Base-by-base conservation (phyloP, 2,329 filamentous ascomycete genomes). In the Fusarium pseudograminearum region DNA sequence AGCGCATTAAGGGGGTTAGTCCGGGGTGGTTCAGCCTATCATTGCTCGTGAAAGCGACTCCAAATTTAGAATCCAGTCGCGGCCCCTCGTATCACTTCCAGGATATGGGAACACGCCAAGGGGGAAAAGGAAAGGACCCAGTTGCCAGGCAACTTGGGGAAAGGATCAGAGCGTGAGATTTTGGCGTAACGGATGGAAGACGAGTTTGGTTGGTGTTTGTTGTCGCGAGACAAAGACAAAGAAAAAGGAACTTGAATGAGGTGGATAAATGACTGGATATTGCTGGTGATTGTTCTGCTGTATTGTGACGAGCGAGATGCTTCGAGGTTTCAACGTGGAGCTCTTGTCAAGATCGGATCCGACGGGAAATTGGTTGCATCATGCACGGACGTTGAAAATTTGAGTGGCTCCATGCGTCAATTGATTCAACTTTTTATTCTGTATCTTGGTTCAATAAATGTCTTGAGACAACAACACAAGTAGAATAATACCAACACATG, bases 1-100 rank as follows among this genome's bases (percentile, higher is more conserved):
- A 31, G 53, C 54, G 54, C 58, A 66, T 67, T 56, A 70, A 56
- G 56, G 67, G 67, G 67, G 58, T 57, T 71, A 57, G 65, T 71
- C 67, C 63, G 67, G 67, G 63, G 67, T 16, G 30, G 18, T 14
- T 16, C 44, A 47, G 8, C 62, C 58, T 65, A 56, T 64, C 51
- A 63, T 22, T 28, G 46, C 14, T 24, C 28, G 16, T 38, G n/a
- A 36, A 20, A 56, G 33, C 33, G 22, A 22, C 41, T 42, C 67
- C 63, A 65, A 61, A 65, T 68, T 65, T 70, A 68, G 30, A 20
- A 50, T 24, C 10, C 28, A 30, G 28, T 30, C 28, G 28, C 28
- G 28, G 28, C 26, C 45, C 30, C 51, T 70, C 67, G 67, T 70
- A 70, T 70, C 48, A 46, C 34, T 28, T 20, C 57, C 55, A 46